phyloP scores from a whole-genome alignment of 768 basidiomycete genomes.

The Psilocybe subaeruginosa region DNA sequence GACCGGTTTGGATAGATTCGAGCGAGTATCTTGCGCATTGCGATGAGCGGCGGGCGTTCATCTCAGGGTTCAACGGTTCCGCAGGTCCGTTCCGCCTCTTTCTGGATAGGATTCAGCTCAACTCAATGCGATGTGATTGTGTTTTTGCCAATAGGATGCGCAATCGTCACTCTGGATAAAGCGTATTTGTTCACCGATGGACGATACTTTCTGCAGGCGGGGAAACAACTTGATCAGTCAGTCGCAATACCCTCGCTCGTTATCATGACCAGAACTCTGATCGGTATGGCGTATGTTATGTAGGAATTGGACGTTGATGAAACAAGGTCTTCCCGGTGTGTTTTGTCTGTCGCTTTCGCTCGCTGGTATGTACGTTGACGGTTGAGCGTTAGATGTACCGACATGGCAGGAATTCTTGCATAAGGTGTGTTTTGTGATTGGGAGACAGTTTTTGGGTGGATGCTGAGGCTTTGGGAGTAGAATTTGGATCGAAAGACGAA shows the following conservation, averaged over 20 bases:
- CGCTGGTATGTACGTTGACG: background rate
- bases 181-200: conserved; percentile 95
- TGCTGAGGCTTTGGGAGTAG: conserved; percentile 33
- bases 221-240: conserved; percentile 83
- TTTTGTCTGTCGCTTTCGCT: conserved; percentile 10
- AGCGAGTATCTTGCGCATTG: conserved; percentile 89
- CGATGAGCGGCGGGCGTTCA: conserved; percentile 83
- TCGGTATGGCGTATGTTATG: background rate
- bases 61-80: conserved; percentile 94
- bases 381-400: conserved; percentile 64
- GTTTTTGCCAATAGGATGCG: conserved; percentile 55
- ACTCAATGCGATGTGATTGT: background rate
- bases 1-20: conserved; percentile 53
- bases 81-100: conserved; percentile 58
- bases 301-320: conserved; percentile 94
- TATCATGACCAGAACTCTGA: background rate
- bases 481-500: conserved; percentile 61
- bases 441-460: background rate
- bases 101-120: background rate
- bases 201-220: conserved; percentile 92
- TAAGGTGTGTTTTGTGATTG: conserved; percentile 48
- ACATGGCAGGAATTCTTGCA: conserved; percentile 88
- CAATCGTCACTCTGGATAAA: conserved; percentile 67
- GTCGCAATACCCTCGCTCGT: conserved; percentile 19
- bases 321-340: conserved; percentile 81